Evolutionary conservation across 2,329 filamentous ascomycete species (phyloP).

Genomic region (Penicillium hordei): DNA sequence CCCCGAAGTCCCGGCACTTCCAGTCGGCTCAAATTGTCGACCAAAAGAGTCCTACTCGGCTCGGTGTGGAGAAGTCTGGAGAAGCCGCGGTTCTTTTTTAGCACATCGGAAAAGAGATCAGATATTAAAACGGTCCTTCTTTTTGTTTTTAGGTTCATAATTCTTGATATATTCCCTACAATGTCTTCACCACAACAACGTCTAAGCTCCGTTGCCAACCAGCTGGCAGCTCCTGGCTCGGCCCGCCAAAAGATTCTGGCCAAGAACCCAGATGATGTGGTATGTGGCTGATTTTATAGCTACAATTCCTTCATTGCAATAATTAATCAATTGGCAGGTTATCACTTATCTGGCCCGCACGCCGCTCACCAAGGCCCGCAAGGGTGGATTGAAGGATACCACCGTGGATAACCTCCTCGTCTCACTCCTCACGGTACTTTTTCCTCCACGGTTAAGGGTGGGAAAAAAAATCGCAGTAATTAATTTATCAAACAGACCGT

Average conservation of each 20-base stretch:
- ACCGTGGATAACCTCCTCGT: constrained; percentile 38
- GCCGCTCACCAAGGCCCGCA: constrained; percentile 42
- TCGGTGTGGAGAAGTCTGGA: neutral
- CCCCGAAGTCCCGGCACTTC: constrained; percentile 26
- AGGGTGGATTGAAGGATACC: constrained; percentile 44
- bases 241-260: constrained; percentile 35
- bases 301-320: neutral
- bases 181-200: constrained; percentile 44
- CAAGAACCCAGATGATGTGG: constrained; percentile 42
- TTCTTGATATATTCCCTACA: constrained; percentile 1
- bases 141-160: neutral
- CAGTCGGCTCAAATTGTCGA: constrained; percentile 19
- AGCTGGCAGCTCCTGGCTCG: constrained; percentile 35
- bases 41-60: neutral
- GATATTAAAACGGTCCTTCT: constrained; percentile 11
- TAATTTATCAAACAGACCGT: constrained; percentile 52
- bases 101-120: constrained; percentile 1
- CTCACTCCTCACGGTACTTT: constrained; percentile 38
- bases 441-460: neutral
- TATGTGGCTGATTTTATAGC: constrained; percentile 25
- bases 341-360: constrained; percentile 43
- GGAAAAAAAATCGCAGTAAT: neutral
- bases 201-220: constrained; percentile 43
- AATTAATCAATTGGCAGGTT: constrained; percentile 30
- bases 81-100: constrained; percentile 27